Evolutionary conservation across 306 rosid species (phyloP), one percentile per base, ranked within the genome.

Genomic region (Lithocarpus polystachyus): DNA sequence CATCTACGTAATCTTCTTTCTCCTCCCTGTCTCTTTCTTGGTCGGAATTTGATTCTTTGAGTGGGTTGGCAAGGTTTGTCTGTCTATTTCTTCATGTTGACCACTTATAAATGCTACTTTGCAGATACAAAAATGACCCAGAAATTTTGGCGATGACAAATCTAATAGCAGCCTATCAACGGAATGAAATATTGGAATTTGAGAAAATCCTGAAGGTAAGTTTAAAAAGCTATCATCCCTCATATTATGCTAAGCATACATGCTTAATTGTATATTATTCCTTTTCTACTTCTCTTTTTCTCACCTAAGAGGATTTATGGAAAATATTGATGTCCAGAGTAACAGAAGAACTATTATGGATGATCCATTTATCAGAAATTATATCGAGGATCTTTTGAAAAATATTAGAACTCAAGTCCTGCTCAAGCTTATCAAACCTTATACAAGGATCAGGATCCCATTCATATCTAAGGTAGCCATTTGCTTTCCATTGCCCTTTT

Each of bases 101-200:
- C 69, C 33, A 14, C 19, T 74, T 73, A 75, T 81, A 53, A 74
- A 77, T 73, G 73, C 65, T 81, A 71, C 40, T 79, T 60, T 81
- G 70, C 90, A 91, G 99, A 76, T 95, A 95, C 84, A 92, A 95
- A 92, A 95, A 91, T 81, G 99, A 95, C 79, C 97, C 99, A 31
- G 99, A 95, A 86, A 95, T 95, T 85, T 87, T 95, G 89, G 99
- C 97, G 15, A 95, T 95, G 99, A 95, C 99, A 85, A 95, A 95
- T 86, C 89, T 95, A 61, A 91, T 95, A 81, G 98, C 99, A 77
- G 98, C 99, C 19, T 95, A 91, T 85, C 99, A 95, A 82, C 89
- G 95, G 59, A 95, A 95, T 86, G 99, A 95, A 85, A 95, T 95
- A 80, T 86, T 95, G 84, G 99, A 95, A 79, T 95, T 95, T 77